phyloP scores from a whole-genome alignment of 2,329 filamentous ascomycete species.

The Cladosporium velox region DNA sequence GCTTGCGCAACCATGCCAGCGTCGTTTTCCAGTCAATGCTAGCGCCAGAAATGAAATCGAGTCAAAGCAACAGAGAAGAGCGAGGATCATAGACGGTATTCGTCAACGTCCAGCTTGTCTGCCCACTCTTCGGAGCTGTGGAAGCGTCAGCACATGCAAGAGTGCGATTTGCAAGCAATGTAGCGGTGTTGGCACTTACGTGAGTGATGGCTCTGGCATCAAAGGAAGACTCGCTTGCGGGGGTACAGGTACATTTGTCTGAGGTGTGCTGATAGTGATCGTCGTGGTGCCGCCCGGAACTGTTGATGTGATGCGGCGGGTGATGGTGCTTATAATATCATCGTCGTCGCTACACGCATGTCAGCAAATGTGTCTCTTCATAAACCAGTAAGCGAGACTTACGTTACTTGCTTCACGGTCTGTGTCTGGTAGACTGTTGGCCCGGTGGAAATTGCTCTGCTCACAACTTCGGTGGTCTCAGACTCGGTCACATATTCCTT shows the following conservation, averaged over 20 bases:
- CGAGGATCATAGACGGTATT: not conserved
- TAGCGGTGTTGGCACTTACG: slow-evolving; percentile 20
- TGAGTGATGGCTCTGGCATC: slow-evolving; percentile 19
- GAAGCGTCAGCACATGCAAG: not conserved
- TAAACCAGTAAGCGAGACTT: slow-evolving; percentile 20
- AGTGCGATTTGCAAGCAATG: not conserved
- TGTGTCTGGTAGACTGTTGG: slow-evolving; percentile 36
- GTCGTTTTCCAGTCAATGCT: not conserved
- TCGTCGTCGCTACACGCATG: not conserved
- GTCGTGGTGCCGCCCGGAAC: slow-evolving; percentile 28
- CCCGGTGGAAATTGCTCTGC: slow-evolving; percentile 26
- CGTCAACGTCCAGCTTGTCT: slow-evolving; percentile 19
- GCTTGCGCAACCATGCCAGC: slow-evolving; percentile 3
- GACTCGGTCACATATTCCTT: slow-evolving; percentile 42
- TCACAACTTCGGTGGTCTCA: slow-evolving; percentile 30
- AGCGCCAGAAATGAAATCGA: not conserved
- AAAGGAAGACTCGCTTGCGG: not conserved
- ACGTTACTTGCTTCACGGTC: slow-evolving; percentile 34
- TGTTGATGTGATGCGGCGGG: slow-evolving; percentile 24
- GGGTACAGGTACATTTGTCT: not conserved
- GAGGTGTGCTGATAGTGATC: slow-evolving; percentile 22
- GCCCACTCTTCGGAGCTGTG: slow-evolving; percentile 22
- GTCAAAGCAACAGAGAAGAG: not conserved
- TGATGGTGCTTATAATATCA: slow-evolving; percentile 26
- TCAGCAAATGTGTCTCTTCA: slow-evolving; percentile 2